Base-by-base conservation (phyloP, 805 yeast genomes). In the Ogataea methanolica region DNA sequence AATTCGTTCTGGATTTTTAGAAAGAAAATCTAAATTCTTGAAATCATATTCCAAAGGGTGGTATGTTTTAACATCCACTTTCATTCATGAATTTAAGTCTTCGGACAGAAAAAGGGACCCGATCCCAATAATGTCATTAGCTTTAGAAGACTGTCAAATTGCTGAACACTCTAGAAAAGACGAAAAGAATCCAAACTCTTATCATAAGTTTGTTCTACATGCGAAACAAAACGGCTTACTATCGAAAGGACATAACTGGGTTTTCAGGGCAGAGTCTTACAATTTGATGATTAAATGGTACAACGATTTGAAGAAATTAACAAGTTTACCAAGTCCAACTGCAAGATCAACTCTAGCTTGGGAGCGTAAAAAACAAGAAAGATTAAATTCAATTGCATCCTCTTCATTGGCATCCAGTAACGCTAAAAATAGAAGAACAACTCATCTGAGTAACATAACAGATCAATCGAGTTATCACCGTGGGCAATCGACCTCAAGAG, bases 1-100 rank as follows among this genome's bases (percentile, higher is more conserved):
- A 54, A 75, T 91, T 36, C 79, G 88, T 45, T 79, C 89, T 12
- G 97, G 97, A 2, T 79, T 74, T 53, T 73, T 92, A 53, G 98
- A 94, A 66, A 79, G 97, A 65, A 78, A 96, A 59, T 88, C 97
- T 6, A 92, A 92, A 72, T 91, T 81, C 64, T 73, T 94, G 54
- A 91, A 91, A 71, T 85, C 92, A n/a, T 94, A 90, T 67, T 80
- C 96, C 4, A 78, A 82, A 52, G 96, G 94, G 4, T 94, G 86
- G 82, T 94, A 89, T 62, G 96, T 92, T 17, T 72, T 92, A 55
- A 90, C 99, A 3, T 86, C 97, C 47, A 82, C 83, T 47, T 90
- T 80, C 59, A 70, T 92, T 47, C 98, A 94, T 64, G 99, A 92
- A 69, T 88, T 92, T 69, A 91, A 90, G 70, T 67, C 89, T 1